Percentiles rank a stretch among this genome's conserved stretches.
phyloP scores from a whole-genome alignment of 2,329 filamentous ascomycete genomes.

The Thelonectria rubi region DNA sequence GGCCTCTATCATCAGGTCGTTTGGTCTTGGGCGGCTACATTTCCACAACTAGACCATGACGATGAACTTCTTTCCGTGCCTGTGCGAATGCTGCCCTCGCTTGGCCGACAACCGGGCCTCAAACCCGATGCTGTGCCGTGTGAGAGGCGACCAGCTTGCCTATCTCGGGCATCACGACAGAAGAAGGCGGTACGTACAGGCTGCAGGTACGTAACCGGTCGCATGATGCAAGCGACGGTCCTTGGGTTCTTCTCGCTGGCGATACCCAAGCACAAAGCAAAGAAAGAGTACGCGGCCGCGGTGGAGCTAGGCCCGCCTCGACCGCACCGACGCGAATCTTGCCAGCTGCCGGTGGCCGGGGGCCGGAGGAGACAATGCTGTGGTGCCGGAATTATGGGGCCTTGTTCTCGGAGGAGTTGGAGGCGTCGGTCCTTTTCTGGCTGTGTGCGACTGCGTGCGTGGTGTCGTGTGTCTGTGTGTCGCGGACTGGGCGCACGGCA shows the following conservation, averaged over 20 bases:
- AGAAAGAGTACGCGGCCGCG: not conserved
- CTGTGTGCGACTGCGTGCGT: not conserved
- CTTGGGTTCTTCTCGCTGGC: too few species aligned
- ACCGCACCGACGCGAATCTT: conserved; percentile 5
- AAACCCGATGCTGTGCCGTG: not conserved
- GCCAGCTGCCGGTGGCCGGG: conserved; percentile 16
- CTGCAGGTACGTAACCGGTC: too few species aligned
- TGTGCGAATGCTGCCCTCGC: not conserved
- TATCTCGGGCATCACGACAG: not conserved
- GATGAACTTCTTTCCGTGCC: not conserved
- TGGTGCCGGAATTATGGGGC: conserved; percentile 23
- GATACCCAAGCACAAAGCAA: too few species aligned
- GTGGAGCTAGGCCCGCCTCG: not conserved
- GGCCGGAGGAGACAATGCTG: conserved; percentile 6
- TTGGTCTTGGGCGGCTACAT: conserved; percentile 3
- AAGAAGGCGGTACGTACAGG: too few species aligned
- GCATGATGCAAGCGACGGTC: too few species aligned
- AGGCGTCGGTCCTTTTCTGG: not conserved
- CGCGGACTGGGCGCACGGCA: too few species aligned
- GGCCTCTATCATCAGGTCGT: conserved; percentile 14
- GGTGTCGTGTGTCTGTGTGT: too few species aligned
- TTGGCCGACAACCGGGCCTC: not conserved
- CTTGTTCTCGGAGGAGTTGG: conserved; percentile 7
- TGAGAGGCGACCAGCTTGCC: not conserved
- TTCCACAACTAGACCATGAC: not conserved